phyloP scores from a whole-genome alignment of 768 basidiomycete genomes.

The Amanita fuliginea region DNA sequence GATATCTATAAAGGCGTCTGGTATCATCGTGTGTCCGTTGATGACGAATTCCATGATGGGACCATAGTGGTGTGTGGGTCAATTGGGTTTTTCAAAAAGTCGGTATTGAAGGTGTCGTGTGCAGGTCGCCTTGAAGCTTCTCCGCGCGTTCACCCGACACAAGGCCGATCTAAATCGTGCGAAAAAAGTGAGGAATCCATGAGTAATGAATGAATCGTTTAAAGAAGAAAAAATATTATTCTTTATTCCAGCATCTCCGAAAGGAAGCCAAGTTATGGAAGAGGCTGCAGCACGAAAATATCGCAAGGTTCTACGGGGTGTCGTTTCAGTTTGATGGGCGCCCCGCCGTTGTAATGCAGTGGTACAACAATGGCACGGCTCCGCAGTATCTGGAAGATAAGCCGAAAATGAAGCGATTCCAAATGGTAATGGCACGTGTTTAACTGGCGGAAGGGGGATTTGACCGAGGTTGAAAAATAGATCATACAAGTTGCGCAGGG shows the following conservation, averaged over 20 bases:
- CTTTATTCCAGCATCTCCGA: constrained; percentile 23
- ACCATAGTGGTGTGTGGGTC: not conserved
- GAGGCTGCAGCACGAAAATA: constrained; percentile 27
- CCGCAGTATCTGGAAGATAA: constrained; percentile 12
- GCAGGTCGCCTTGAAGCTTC: constrained; percentile 16
- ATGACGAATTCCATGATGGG: not conserved
- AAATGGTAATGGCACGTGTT: constrained; percentile 9
- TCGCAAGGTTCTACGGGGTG: constrained; percentile 29
- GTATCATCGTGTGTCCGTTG: constrained; percentile 1
- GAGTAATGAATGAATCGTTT: not conserved
- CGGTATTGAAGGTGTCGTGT: not conserved
- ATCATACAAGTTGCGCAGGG: constrained; percentile 25
- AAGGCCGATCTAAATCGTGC: constrained; percentile 10
- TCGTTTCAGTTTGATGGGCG: constrained; percentile 20
- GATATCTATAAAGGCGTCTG: constrained; percentile 15
- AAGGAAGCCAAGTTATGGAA: constrained; percentile 30
- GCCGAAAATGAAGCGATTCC: constrained; percentile 9
- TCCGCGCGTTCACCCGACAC: constrained; percentile 14
- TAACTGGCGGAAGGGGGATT: not conserved
- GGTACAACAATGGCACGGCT: constrained; percentile 23
- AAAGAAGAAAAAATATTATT: not conserved
- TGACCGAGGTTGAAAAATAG: constrained; percentile 12
- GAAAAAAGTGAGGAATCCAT: constrained; percentile 9
- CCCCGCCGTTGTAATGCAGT: constrained; percentile 28
- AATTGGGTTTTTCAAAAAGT: not conserved